phyloP scores from a whole-genome alignment of 306 rosid genomes.

The Leucaena leucocephala region DNA sequence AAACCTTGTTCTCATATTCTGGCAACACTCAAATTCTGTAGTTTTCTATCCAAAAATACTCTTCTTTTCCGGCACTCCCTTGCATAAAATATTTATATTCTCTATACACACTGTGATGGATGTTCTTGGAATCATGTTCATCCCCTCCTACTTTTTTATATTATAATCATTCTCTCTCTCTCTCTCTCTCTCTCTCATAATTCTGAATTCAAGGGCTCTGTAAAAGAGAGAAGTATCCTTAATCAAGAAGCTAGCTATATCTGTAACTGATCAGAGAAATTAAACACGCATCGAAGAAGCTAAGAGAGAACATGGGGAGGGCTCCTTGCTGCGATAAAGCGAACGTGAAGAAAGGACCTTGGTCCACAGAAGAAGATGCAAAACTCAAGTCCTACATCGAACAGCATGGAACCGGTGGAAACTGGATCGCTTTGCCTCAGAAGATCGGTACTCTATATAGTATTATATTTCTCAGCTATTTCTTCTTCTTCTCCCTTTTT shows the following conservation, averaged over 20 bases:
- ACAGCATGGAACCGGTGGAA: slow-evolving; percentile 80
- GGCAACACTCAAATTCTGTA: slow-evolving; percentile 56
- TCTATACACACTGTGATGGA: slow-evolving; percentile 25
- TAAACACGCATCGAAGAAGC: background rate
- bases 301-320: slow-evolving; percentile 62
- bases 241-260: background rate
- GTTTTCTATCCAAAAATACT: slow-evolving; percentile 40
- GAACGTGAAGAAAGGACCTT: slow-evolving; percentile 94
- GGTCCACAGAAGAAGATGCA: slow-evolving; percentile 90
- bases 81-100: slow-evolving; percentile 27
- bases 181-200: slow-evolving; percentile 8
- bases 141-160: slow-evolving; percentile 39
- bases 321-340: slow-evolving; percentile 99
- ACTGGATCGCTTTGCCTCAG: slow-evolving; percentile 92
- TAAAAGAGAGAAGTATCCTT: slow-evolving; percentile 7
- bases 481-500: background rate
- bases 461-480: background rate
- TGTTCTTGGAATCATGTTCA: slow-evolving; percentile 53
- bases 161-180: slow-evolving; percentile 32
- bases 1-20: slow-evolving; percentile 52
- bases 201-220: slow-evolving; percentile 14
- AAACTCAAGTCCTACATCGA: slow-evolving; percentile 88
- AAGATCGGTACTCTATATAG: slow-evolving; percentile 62
- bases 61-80: slow-evolving; percentile 45
- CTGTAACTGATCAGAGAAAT: background rate